Evolutionary conservation across 1,284 basidiomycete species (phyloP).

Genomic region (Hymenochaete sp.): DNA sequence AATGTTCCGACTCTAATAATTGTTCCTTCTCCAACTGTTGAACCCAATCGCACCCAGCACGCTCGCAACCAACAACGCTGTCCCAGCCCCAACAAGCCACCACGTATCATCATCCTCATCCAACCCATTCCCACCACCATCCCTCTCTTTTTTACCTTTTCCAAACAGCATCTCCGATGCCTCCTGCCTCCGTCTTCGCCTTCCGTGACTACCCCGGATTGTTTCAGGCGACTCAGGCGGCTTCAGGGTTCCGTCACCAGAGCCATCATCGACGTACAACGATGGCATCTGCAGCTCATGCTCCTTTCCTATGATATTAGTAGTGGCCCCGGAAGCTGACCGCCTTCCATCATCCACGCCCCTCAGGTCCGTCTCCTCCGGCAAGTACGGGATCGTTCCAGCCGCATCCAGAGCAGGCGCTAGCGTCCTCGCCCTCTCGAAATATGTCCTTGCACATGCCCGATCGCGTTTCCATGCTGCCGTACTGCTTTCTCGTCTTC

Average conservation of each 20-base stretch:
- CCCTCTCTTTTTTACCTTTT: slow-evolving; percentile 19
- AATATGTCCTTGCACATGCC: slow-evolving; percentile 55
- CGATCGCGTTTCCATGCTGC: slow-evolving; percentile 65
- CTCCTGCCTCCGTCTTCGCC: slow-evolving; percentile 39
- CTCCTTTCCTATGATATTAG: slow-evolving; percentile 2
- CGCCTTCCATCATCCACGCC: slow-evolving; percentile 13
- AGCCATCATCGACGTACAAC: slow-evolving; percentile 36
- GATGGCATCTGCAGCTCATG: slow-evolving; percentile 24
- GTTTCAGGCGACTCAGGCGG: slow-evolving; percentile 3
- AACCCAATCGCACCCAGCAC: slow-evolving; percentile 66
- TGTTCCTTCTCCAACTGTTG: slow-evolving; percentile 65
- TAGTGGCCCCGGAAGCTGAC: slow-evolving; percentile 11
- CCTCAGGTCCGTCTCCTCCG: slow-evolving; percentile 37
- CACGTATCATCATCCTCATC: slow-evolving; percentile 55
- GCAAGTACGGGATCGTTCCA: slow-evolving; percentile 46
- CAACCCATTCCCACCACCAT: no score
- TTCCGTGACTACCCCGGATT: slow-evolving; percentile 3
- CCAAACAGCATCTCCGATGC: slow-evolving; percentile 39
- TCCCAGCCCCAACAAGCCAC: slow-evolving; percentile 73
- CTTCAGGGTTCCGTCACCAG: slow-evolving; percentile 10
- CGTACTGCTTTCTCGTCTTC: slow-evolving; percentile 37
- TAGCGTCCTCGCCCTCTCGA: slow-evolving; percentile 54
- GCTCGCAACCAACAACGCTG: slow-evolving; percentile 67
- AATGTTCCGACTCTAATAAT: no score
- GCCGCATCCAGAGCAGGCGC: slow-evolving; percentile 47